Base-by-base conservation (phyloP, 805 yeast species). In the Priceomyces fermenticarens region DNA sequence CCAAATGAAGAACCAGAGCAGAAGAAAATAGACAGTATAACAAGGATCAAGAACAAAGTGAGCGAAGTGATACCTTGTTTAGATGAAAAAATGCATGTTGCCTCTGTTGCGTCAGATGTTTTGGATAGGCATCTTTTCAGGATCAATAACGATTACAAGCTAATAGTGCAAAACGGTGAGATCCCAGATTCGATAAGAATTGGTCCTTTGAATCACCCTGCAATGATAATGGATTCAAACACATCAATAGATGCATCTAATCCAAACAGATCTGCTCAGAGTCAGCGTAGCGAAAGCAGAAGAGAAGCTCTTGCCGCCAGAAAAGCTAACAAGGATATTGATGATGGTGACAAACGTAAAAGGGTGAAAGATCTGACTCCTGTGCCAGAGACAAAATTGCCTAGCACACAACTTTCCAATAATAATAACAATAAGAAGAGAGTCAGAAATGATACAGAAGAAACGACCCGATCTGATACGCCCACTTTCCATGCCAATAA, bases 31-130 rank as follows among this genome's bases (percentile, higher is more conserved):
- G 27, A 57, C 14, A 54, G 71, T 6, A 57, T 76, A 45, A 50
- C 58, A 20, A 51, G 58, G 17, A 73, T 78, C 43, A 62, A 73
- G 41, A 70, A 70, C 23, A 65, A 72, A 41, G 67, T 78, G 47
- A 72, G 68, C 47, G 96, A 87, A 43, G 72, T 91, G 41, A 80
- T 91, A 70, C 97, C 98, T 0, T 87, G 96, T 46, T 65, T 91
- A 41, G 98, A 91, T 58, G 97, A 93, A 60, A 93, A 93, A 63
- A 88, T 93, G 95, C 97, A 91, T 60, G 97, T 93, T 32, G 91
- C 97, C 3, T 83, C 91, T 1, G 83, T 88, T 30, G 97, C 97
- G 15, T 76, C 87, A 25, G 97, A 90, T 52, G 75, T 83, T 10
- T 74, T 89, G 35, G 66, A 73, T 25, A 79, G 82, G 43, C 85